Conservation (phyloP, 352 stramenopile species). For the Pythium sukuiense region DNA sequence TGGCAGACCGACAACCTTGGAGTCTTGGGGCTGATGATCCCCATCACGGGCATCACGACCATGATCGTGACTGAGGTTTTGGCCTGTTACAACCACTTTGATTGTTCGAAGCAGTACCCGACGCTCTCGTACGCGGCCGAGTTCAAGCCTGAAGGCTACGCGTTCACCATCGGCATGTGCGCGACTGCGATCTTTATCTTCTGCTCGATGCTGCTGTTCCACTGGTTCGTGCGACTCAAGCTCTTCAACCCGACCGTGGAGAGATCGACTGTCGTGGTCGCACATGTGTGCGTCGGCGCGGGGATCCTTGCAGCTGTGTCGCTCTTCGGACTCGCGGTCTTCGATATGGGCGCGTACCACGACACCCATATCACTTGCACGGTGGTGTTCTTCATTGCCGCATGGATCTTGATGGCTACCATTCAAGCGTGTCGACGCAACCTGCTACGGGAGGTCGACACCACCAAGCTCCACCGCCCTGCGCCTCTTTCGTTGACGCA, state of each 20-base stretch:
- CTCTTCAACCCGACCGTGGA: constrained; percentile 23
- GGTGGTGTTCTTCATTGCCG: constrained; percentile 71
- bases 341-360: constrained; percentile 78
- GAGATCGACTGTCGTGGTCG: constrained; percentile 6
- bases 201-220: constrained; percentile 51
- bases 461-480: constrained; percentile 20
- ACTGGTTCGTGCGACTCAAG: constrained; percentile 67
- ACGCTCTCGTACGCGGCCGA: constrained; percentile 85
- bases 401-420: constrained; percentile 66
- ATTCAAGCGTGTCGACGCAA: constrained; percentile 48
- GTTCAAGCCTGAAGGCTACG: constrained; percentile 65
- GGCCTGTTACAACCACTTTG: constrained; percentile 73
- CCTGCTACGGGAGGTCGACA: constrained; percentile 40
- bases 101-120: constrained; percentile 69
- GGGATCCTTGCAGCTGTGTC: constrained; percentile 42
- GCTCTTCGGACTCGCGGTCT: constrained; percentile 64
- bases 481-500: constrained; percentile 23
- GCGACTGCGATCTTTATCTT: constrained; percentile 77
- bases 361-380: constrained; percentile 73
- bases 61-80: constrained; percentile 73
- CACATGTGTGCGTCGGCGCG: constrained; percentile 26
- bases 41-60: constrained; percentile 64
- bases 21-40: constrained; percentile 70
- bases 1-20: constrained; percentile 55
- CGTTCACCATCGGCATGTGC: constrained; percentile 80